These are phyloP conservation scores for Trypanosomatidae sp. DNA, from an alignment of 208 protist genomes.

Conservation along the genomic window DNA sequence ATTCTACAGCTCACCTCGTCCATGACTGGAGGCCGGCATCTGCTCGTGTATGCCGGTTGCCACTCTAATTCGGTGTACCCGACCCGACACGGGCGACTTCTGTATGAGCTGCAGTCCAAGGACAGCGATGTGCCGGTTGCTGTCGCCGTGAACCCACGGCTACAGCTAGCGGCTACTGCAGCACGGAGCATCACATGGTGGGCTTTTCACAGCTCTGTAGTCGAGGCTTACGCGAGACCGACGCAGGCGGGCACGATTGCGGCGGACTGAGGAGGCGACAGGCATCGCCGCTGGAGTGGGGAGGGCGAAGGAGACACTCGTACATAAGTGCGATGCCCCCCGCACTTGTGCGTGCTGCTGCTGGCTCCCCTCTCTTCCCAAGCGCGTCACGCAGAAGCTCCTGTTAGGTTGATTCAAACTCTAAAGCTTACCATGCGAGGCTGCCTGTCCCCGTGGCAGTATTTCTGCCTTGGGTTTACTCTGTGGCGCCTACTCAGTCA, in stretches of 20 bases:
- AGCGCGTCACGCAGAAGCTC: neutral
- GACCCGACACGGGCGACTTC: constrained; percentile 37
- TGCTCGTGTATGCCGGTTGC: constrained; percentile 64
- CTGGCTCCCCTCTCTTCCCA: neutral
- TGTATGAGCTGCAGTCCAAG: constrained; percentile 71
- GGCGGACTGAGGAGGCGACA: neutral
- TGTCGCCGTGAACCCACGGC: constrained; percentile 67
- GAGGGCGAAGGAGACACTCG: neutral
- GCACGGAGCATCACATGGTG: constrained; percentile 84
- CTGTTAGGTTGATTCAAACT: neutral
- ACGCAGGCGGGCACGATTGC: neutral
- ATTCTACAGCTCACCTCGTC: constrained; percentile 64
- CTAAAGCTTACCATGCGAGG: neutral
- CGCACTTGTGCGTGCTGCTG: neutral
- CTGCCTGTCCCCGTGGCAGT: neutral
- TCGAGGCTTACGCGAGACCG: constrained; percentile 5
- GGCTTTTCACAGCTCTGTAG: constrained; percentile 40
- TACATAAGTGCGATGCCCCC: neutral
- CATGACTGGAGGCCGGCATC: constrained; percentile 62
- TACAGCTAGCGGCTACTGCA: constrained; percentile 58
- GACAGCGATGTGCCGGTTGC: constrained; percentile 74
- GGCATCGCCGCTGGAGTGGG: neutral
- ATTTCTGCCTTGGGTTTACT: neutral
- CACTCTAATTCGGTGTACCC: neutral
- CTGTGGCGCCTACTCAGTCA: neutral